Percentiles rank a stretch among this genome's conserved stretches.
phyloP scores from a whole-genome alignment of 768 basidiomycete genomes.

The Tulasnella sp. region DNA sequence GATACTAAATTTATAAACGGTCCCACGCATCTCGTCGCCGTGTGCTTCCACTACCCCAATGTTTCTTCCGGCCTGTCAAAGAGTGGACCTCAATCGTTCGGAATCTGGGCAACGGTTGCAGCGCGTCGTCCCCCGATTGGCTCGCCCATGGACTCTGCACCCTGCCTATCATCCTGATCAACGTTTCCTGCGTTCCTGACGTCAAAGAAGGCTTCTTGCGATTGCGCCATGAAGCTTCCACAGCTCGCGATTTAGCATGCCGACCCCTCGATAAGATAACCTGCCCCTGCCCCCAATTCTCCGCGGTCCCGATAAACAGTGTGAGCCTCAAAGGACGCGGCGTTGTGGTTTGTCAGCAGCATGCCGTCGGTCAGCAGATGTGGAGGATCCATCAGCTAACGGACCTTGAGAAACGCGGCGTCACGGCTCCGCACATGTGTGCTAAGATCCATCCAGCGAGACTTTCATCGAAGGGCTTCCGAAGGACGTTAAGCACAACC shows the following conservation, averaged over 20 bases:
- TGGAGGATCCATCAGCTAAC: not conserved
- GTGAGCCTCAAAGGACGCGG: not conserved
- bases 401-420: conserved; percentile 1
- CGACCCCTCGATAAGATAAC: not conserved
- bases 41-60: not conserved
- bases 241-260: not conserved
- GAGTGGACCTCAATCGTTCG: not conserved
- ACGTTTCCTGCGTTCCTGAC: not conserved
- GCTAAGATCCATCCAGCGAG: not conserved
- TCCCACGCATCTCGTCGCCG: not conserved
- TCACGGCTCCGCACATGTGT: not conserved
- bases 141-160: not conserved
- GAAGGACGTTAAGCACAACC: not conserved
- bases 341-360: not conserved
- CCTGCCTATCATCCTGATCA: not conserved
- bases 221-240: not conserved
- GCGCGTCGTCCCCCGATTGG: not conserved
- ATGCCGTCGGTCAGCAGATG: not conserved
- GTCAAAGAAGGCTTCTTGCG: not conserved
- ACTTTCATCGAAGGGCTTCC: not conserved
- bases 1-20: not conserved
- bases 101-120: not conserved
- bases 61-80: not conserved
- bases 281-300: not conserved
- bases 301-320: not conserved